A percentile compares a stretch with the other conserved stretches of the same genome.
phyloP scores from a whole-genome alignment of 192 early-diverging fungal species.

The Glomus cerebriforme region DNA sequence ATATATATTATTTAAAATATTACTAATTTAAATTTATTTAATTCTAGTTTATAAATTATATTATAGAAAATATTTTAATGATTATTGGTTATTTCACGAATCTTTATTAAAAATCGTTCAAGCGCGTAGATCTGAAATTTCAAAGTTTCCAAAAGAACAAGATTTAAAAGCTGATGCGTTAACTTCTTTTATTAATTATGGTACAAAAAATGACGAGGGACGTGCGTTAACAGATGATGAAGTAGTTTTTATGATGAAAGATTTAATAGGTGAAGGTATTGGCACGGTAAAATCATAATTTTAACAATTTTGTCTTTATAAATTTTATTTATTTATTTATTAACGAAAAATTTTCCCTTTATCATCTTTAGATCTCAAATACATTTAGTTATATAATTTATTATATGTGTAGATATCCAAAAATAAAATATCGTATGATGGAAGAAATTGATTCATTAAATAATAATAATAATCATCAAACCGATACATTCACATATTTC shows the following conservation, averaged over 20 bases:
- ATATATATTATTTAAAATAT: not conserved
- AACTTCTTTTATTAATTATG: not conserved
- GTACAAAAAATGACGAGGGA: not conserved
- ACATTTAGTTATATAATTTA: not conserved
- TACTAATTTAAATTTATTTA: not conserved
- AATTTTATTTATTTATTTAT: not conserved
- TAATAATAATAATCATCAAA: not conserved
- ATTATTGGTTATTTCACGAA: not conserved
- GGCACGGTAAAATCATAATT: not conserved
- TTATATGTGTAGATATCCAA: constrained; percentile 9
- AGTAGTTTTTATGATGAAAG: not conserved
- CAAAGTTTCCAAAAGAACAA: not conserved
- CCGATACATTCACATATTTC: not conserved
- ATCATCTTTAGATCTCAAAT: not conserved
- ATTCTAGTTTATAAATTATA: not conserved
- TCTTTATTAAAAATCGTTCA: not conserved
- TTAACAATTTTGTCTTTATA: not conserved
- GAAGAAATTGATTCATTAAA: not conserved
- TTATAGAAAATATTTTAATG: not conserved
- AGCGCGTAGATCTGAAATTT: not conserved
- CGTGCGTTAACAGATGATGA: not conserved
- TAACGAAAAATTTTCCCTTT: not conserved
- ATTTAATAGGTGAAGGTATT: not conserved
- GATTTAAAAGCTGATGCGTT: not conserved
- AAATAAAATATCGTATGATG: not conserved